Evolutionary conservation across 768 basidiomycete genomes (phyloP), one percentile per base, ranked within the genome.

Genomic region (Amyloporia xantha): DNA sequence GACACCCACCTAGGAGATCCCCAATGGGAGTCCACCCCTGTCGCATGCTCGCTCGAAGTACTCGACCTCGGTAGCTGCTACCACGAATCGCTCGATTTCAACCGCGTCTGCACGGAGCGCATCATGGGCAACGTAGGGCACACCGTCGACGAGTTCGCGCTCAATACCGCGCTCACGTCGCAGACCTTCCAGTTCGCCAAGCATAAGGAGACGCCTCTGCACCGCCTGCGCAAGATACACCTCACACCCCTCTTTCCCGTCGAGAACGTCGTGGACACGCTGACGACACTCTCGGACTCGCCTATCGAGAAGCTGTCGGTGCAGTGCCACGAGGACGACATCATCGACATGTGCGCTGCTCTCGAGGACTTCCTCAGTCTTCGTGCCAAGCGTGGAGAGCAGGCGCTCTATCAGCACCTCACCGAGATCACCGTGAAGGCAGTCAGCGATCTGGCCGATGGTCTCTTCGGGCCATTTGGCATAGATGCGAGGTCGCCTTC

Each of bases 1-100:
- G 84, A 86, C 59, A 85, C 83, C 0, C 85, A 86, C 65, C 73
- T 88, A 48, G 84, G 83, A 13, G 80, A 82, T 62, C 67, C 68
- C 41, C 68, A 67, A 28, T 82, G 81, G 82, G 65, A 71, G n/a
- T 67, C 69, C 21, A 72, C 70, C n/a, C 72, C 73, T 30, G 69
- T 77, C 50, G 60, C 63, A 19, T 81, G 79, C 62, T 69, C 70
- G 15, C 69, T 84, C 38, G 67, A 81, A 54, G 67, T 77, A 35
- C 73, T 84, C 43, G 78, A 81, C 57, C 71, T 84, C 42, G 63
- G 64, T 24, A 72, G 71, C 62, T 80, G 77, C 66, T 72, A 68
- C 55, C 73, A 77, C 65, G 78, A 75, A 56, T 68, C 71, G 47
- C 74, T 73, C 37, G 71, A 71, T 13, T 71, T 71, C 62, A 81